These are phyloP conservation scores for Lithohypha guttulata DNA, from an alignment of 2,329 filamentous ascomycete species.

Conservation along the genomic window DNA sequence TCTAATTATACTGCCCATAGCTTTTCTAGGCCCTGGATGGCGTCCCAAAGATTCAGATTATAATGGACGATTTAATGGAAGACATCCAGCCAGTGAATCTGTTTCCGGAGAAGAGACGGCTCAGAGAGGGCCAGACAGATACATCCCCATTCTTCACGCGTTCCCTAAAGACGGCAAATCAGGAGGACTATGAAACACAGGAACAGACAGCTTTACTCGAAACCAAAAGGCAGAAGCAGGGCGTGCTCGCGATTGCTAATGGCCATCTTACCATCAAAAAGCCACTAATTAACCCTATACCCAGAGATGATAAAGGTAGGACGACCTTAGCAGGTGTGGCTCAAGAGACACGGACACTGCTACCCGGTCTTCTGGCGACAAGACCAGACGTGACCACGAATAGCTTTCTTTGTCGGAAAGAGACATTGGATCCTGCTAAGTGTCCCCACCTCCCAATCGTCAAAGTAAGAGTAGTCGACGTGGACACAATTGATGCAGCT, in stretches of 20 bases:
- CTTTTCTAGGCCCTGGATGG: conserved; percentile 9
- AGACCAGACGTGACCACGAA: conserved; percentile 32
- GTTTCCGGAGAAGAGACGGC: conserved; percentile 3
- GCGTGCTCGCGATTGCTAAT: conserved; percentile 3
- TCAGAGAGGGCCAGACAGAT: conserved; percentile 23
- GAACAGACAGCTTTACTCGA: conserved; percentile 6
- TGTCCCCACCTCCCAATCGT: conserved; percentile 33
- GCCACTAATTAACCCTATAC: conserved; percentile 10
- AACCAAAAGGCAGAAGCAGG: conserved; percentile 5
- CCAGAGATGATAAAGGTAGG: conserved; percentile 11
- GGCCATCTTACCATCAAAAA: conserved; percentile 8
- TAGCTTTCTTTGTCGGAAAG: conserved; percentile 31
- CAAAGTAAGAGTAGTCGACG: conserved; percentile 42
- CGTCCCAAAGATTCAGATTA: not conserved
- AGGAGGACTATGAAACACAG: conserved; percentile 1
- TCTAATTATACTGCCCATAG: conserved; percentile 8
- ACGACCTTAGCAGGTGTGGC: conserved; percentile 33
- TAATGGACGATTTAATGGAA: conserved; percentile 2
- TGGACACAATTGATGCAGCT: conserved; percentile 49
- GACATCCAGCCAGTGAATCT: conserved; percentile 3
- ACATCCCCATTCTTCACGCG: conserved; percentile 9
- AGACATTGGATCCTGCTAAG: conserved; percentile 29
- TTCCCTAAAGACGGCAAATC: conserved; percentile 4
- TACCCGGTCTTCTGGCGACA: conserved; percentile 38
- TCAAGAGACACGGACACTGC: conserved; percentile 37